Evolutionary conservation across 2,329 filamentous ascomycete genomes (phyloP), one percentile per base, ranked within the genome.

Genomic region (Fusarium goolgardi): DNA sequence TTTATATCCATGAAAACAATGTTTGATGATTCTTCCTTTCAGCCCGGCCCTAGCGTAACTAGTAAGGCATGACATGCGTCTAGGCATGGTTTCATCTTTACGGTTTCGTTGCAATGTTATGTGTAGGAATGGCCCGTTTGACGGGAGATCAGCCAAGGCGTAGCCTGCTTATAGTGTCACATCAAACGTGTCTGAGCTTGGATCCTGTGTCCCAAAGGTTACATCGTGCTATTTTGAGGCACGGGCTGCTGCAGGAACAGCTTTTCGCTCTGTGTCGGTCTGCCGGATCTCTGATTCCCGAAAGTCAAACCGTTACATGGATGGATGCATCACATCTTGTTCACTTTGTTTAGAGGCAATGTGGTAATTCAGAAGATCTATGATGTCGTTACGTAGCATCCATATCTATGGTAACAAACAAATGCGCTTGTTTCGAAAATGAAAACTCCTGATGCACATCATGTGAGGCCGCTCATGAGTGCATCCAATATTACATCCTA

Each of bases 401-500:
- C 47, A 39, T 69, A 39, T 69, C 61, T 69, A 67, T 69, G 55
- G 35, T 37, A 62, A 32, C 39, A 52, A 46, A 63, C 34, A 52
- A 46, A 67, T 46, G 51, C 55, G 40, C 46, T 55, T 37, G 34
- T 58, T 47, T 50, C 47, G 32, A 51, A 51, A 41, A 29, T 49
- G 47, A 43, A 59, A 69, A 63, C 34, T 69, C 65, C 56, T 23
- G 31, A 25, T 35, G 65, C 56, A 62, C 39, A 59, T 53, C 54
- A 50, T 34, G 34, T 23, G 39, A 67, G 55, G 44, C 40, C n/a
- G 34, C 47, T 69, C 60, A 46, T 53, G 55, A 59, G 41, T 70
- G 62, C 51, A 58, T 55, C 62, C 58, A 59, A 53, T 56, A 69
- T 69, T 69, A 71, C 70, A 73, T 72, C 67, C 71, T 61, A 73